Evolutionary conservation across 1,284 basidiomycete species (phyloP).

Genomic region (Phaffia rhodozyma): DNA sequence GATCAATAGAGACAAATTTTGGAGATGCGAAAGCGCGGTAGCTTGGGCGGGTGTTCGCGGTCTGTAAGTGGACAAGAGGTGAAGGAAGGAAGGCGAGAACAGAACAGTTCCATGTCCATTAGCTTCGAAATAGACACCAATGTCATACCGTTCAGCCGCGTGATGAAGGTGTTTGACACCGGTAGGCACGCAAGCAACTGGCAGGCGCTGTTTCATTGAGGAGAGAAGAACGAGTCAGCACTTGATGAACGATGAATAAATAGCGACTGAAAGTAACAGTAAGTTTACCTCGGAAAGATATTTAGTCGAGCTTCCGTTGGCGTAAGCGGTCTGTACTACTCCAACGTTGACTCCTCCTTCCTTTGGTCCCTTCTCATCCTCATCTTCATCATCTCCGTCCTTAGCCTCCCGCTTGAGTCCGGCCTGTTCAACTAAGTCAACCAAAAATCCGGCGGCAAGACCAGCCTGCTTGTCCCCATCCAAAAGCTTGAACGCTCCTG

Average conservation of each 20-base stretch:
- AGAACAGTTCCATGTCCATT: slow-evolving; percentile 98
- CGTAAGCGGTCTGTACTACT: slow-evolving; percentile 97
- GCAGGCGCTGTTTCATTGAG: slow-evolving; percentile 51
- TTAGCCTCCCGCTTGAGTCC: slow-evolving; percentile 42
- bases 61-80: slow-evolving; percentile 49
- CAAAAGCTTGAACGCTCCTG: slow-evolving; percentile 68
- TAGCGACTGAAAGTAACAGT: slow-evolving; percentile 5
- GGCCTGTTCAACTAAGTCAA: slow-evolving; percentile 73
- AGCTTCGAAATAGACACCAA: slow-evolving; percentile 98
- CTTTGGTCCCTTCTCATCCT: not conserved
- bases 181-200: slow-evolving; percentile 89
- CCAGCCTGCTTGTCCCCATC: slow-evolving; percentile 99
- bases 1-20: slow-evolving; percentile 70
- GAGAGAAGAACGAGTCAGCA: not conserved
- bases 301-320: slow-evolving; percentile 92
- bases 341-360: slow-evolving; percentile 64
- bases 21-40: slow-evolving; percentile 62
- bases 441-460: slow-evolving; percentile 83
- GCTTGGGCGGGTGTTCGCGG: slow-evolving; percentile 67
- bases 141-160: slow-evolving; percentile 83
- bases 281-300: slow-evolving; percentile 63
- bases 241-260: slow-evolving; percentile 9
- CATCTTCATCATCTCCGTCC: slow-evolving; percentile 4
- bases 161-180: slow-evolving; percentile 98
- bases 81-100: slow-evolving; percentile 65